Evolutionary conservation across 2,329 filamentous ascomycete genomes (phyloP).

Genomic region (Sphaerostilbella broomeana): DNA sequence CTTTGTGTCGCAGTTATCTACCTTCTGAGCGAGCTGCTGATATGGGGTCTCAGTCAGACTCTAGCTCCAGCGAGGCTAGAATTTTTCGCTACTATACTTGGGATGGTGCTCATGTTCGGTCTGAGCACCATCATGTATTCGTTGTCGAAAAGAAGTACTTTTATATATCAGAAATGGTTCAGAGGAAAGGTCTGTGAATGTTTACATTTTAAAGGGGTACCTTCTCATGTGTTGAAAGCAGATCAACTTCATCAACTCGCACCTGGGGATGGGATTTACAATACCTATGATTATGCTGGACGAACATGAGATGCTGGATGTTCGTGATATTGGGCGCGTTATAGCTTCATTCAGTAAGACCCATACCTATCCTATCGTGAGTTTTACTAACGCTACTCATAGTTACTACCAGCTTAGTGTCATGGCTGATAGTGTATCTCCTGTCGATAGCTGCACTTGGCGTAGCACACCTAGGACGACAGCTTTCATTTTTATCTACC

Average conservation of each 20-base stretch:
- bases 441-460: slow-evolving; percentile 17
- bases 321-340: slow-evolving; percentile 34
- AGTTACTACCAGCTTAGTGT: slow-evolving; percentile 13
- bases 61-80: slow-evolving; percentile 29
- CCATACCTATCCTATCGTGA: slow-evolving; percentile 11
- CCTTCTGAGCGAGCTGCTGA: slow-evolving; percentile 37
- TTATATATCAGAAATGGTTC: slow-evolving; percentile 25
- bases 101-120: slow-evolving; percentile 37
- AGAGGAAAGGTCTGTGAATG: slow-evolving; percentile 27
- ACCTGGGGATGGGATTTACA: slow-evolving; percentile 46
- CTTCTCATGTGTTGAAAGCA: slow-evolving; percentile 19
- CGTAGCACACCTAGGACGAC: no score
- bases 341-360: slow-evolving; percentile 38
- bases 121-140: slow-evolving; percentile 25
- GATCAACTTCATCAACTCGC: slow-evolving; percentile 44
- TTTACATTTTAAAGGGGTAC: not conserved
- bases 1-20: slow-evolving; percentile 32
- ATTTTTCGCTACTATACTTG: slow-evolving; percentile 42
- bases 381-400: not conserved
- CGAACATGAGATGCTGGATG: slow-evolving; percentile 25
- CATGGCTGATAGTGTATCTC: slow-evolving; percentile 28
- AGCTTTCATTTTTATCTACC: no score
- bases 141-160: slow-evolving; percentile 17
- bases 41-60: slow-evolving; percentile 36
- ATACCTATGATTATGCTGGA: slow-evolving; percentile 44